Evolutionary conservation across 1,139 yeast genomes (phyloP).

Genomic region (Arxiozyma bovina): DNA sequence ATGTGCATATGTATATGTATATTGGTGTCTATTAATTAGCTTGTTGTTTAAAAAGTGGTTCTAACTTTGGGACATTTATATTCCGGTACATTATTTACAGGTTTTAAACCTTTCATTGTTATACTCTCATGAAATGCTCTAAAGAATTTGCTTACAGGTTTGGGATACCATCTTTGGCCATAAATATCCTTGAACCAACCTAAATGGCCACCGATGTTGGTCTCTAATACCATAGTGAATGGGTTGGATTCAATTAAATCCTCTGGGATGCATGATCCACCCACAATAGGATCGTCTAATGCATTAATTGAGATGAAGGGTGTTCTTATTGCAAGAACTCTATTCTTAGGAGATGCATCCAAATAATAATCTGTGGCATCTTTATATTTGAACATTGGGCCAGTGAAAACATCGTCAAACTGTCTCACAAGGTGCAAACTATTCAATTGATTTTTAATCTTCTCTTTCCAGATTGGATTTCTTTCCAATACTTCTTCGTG

Average conservation of each 20-base stretch:
- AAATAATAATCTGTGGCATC: slow-evolving; percentile 47
- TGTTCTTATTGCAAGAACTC: slow-evolving; percentile 43
- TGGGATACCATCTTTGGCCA: slow-evolving; percentile 47
- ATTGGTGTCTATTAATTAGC: neutral
- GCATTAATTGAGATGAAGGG: slow-evolving; percentile 46
- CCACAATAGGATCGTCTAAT: slow-evolving; percentile 52
- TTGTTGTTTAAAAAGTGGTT: slow-evolving; percentile 8
- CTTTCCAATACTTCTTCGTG: slow-evolving; percentile 37
- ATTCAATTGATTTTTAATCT: slow-evolving; percentile 12
- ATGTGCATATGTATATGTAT: neutral
- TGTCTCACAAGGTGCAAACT: slow-evolving; percentile 31
- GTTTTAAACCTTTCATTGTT: slow-evolving; percentile 13
- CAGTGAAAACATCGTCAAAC: slow-evolving; percentile 47
- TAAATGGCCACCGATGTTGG: slow-evolving; percentile 57
- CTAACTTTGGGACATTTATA: slow-evolving; percentile 11
- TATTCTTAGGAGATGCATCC: slow-evolving; percentile 44
- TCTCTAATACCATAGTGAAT: slow-evolving; percentile 42
- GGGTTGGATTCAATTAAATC: slow-evolving; percentile 47
- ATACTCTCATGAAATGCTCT: slow-evolving; percentile 26
- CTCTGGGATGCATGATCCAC: slow-evolving; percentile 40
- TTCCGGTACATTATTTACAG: slow-evolving; percentile 7
- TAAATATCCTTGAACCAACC: slow-evolving; percentile 44
- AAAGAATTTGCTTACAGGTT: slow-evolving; percentile 35
- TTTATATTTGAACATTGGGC: slow-evolving; percentile 46
- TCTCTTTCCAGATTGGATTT: slow-evolving; percentile 14